Conservation (phyloP, 768 basidiomycete genomes). For the Saitozyma podzolica region DNA sequence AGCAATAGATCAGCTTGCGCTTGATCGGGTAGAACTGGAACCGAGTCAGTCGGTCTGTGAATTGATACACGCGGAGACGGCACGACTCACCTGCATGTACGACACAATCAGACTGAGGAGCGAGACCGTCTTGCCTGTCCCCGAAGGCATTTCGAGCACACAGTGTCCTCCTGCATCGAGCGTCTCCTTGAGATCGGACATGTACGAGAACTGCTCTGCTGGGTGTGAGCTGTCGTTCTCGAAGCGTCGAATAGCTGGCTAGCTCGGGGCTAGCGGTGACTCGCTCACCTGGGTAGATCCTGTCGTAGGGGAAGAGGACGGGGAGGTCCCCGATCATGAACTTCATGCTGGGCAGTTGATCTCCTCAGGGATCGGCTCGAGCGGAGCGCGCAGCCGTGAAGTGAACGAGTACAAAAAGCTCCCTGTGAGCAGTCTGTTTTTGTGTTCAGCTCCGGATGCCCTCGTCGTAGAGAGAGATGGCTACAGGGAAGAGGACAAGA, state of each 20-base stretch:
- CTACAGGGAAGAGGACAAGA: neutral
- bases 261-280: neutral
- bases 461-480: conserved; percentile 3
- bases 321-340: conserved; percentile 47
- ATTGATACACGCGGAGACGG: neutral
- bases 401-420: neutral
- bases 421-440: neutral
- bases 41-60: too few species aligned
- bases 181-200: conserved; percentile 96
- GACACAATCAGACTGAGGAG: conserved; percentile 92
- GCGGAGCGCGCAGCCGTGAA: neutral
- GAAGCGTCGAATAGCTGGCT: neutral
- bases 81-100: conserved; percentile 76
- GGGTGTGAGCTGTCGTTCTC: conserved; percentile 13
- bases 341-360: conserved; percentile 24
- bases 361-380: neutral
- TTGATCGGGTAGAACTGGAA: conserved; percentile 82
- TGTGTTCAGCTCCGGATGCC: neutral
- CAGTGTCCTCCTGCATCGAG: conserved; percentile 97
- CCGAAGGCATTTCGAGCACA: conserved; percentile 99
- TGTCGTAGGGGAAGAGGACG: conserved; percentile 52
- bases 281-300: conserved; percentile 81
- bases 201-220: conserved; percentile 96
- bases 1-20: conserved; percentile 96
- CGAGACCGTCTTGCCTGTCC: conserved; percentile 98